Conservation (phyloP, 2,329 filamentous ascomycete genomes). For the Xylariaceae sp. region DNA sequence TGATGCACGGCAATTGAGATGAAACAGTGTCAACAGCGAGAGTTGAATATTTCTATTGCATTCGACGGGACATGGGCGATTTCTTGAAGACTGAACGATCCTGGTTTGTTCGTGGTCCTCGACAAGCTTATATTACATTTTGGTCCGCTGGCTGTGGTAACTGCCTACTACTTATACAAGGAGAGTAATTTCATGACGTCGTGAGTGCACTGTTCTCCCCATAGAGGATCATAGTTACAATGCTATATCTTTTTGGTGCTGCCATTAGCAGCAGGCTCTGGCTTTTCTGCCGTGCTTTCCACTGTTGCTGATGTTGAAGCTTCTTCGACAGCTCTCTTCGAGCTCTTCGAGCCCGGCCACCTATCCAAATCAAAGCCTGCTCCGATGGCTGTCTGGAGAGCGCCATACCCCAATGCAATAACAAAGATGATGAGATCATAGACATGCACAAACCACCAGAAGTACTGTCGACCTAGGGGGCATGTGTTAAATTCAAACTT, state of each 20-base stretch:
- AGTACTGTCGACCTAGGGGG: conserved; percentile 76
- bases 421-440: conserved; percentile 52
- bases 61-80: too few relatives aligned
- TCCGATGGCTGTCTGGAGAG: conserved; percentile 13
- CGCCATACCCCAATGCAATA: conserved; percentile 23
- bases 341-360: conserved; percentile 8
- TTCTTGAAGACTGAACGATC: too few relatives aligned
- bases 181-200: conserved; percentile 8
- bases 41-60: too few relatives aligned
- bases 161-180: conserved; percentile 8
- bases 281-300: too few relatives aligned
- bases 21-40: too few relatives aligned
- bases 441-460: conserved; percentile 91
- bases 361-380: conserved; percentile 18
- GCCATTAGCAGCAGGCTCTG: too few relatives aligned
- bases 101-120: too few relatives aligned
- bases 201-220: conserved; percentile 5
- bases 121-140: too few relatives aligned
- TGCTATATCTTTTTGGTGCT: too few relatives aligned
- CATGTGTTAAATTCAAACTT: conserved; percentile 76
- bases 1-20: too few relatives aligned
- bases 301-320: neutral
- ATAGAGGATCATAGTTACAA: neutral
- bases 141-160: too few relatives aligned
- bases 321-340: neutral